Evolutionary conservation across 345 rosid genomes (phyloP), one percentile per base, ranked within the genome.

Genomic region (Fremontodendron californicum): DNA sequence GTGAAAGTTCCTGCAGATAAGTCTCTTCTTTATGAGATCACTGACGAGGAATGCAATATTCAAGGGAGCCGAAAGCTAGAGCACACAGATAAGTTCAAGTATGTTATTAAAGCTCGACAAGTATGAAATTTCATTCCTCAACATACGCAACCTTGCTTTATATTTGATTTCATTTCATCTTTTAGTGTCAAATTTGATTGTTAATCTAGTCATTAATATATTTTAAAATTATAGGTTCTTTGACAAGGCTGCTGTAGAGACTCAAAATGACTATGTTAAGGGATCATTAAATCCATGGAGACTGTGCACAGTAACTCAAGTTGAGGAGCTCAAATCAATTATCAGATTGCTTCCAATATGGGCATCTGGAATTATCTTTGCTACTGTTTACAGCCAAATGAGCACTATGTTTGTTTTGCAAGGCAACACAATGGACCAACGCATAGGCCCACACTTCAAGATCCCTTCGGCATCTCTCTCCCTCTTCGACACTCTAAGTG

Each of bases 381-480:
- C 99, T 0, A 85, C 96, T 2, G 99, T 93, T 2, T 93, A 92
- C 79, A 78, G 92, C 65, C 99, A 95, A 81, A 95, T 95, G 99
- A 91, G 81, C 86, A 92, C 94, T 33, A 90, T 93, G 94, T 93
- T 92, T 29, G 99, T 95, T 71, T 79, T 93, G 54, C 99, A 95
- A 84, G 99, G 99, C 33, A 92, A 93, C 85, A 89, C 91, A 67
- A 81, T 95, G 92, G 98, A 95, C 81, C 97, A 87, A 73, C 93
- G 87, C 84, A 90, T 92, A 89, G 99, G 97, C 0, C 91, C 91
- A 0, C 2, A 80, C 79, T 94, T 94, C 60, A 64, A 79, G 78
- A 93, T 93, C 76, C 99, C 99, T 23, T 90, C 99, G 0, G 98
- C 99, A n/a, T 91, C 99, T 12, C 91, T 93, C 61, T 93, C 97